Percentiles rank a stretch among this genome's conserved stretches.
These are phyloP conservation scores for Toxicodendron radicans DNA, from an alignment of 345 rosid species.

Conservation along the genomic window DNA sequence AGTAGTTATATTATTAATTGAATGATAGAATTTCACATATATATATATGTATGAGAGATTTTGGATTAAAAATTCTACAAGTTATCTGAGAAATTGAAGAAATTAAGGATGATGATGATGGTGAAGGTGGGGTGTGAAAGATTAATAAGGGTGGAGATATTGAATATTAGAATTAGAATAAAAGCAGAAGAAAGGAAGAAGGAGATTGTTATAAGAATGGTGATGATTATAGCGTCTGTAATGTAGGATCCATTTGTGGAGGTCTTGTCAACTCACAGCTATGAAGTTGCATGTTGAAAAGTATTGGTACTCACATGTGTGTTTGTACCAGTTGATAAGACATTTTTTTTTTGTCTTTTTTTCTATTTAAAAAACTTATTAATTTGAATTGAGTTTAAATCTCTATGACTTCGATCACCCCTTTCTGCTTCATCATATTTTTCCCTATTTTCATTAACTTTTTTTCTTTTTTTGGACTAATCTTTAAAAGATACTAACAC, in stretches of 20 bases:
- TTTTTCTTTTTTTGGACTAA: too few species aligned
- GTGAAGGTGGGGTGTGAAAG: neutral
- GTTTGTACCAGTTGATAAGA: conserved; percentile 3
- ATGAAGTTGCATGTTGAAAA: neutral
- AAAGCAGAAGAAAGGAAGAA: neutral
- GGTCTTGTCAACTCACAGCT: conserved; percentile 18
- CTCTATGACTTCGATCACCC: too few species aligned
- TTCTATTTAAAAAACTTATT: neutral
- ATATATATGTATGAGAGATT: too few species aligned
- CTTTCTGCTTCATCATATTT: too few species aligned
- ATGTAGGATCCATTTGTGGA: neutral
- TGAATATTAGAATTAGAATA: neutral
- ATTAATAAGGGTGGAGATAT: neutral
- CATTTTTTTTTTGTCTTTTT: neutral
- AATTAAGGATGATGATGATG: too few species aligned
- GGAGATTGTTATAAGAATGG: neutral
- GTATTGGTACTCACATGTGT: conserved; percentile 11
- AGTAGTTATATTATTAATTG: too few species aligned
- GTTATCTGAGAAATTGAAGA: too few species aligned
- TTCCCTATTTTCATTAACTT: too few species aligned
- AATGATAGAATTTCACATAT: too few species aligned
- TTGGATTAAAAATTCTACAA: too few species aligned
- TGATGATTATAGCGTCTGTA: conserved; percentile 11
- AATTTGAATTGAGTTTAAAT: neutral
- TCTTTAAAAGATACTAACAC: too few species aligned